A percentile compares a stretch with the other conserved stretches of the same genome.
phyloP scores from a whole-genome alignment of 1,284 basidiomycete species.

The Clitocybe nebularis region DNA sequence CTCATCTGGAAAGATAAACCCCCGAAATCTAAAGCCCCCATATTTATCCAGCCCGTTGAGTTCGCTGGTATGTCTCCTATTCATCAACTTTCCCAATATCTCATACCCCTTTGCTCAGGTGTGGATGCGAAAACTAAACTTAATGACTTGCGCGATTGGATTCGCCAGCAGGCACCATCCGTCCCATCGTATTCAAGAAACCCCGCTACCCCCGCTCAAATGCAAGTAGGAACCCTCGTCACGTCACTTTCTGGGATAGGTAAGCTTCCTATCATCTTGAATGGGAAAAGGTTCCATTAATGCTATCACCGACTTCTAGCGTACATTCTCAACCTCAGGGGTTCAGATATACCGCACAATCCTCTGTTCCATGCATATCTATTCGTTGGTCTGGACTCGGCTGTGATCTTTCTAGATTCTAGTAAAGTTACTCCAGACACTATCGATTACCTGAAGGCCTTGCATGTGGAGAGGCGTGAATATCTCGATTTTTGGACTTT shows the following conservation, averaged over 20 bases:
- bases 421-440: constrained; percentile 56
- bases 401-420: constrained; percentile 68
- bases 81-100: not conserved
- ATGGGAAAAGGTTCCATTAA: constrained; percentile 3
- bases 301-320: constrained; percentile 46
- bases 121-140: constrained; percentile 59
- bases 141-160: constrained; percentile 57
- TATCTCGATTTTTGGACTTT: constrained; percentile 86
- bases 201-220: constrained; percentile 57
- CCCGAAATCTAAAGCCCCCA: constrained; percentile 57
- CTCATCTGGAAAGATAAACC: constrained; percentile 78
- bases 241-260: constrained; percentile 62
- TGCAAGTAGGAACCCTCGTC: constrained; percentile 63
- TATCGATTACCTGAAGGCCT: constrained; percentile 51
- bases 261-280: constrained; percentile 26
- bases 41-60: constrained; percentile 73
- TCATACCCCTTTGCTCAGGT: constrained; percentile 24
- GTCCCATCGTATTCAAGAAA: constrained; percentile 57
- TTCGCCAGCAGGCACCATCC: constrained; percentile 54
- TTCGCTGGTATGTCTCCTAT: constrained; percentile 61
- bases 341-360: constrained; percentile 83
- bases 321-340: constrained; percentile 81
- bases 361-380: constrained; percentile 87
- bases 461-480: constrained; percentile 56
- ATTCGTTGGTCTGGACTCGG: constrained; percentile 59